Base-by-base conservation (phyloP, 768 basidiomycete species). In the Amanita pallidorosea region DNA sequence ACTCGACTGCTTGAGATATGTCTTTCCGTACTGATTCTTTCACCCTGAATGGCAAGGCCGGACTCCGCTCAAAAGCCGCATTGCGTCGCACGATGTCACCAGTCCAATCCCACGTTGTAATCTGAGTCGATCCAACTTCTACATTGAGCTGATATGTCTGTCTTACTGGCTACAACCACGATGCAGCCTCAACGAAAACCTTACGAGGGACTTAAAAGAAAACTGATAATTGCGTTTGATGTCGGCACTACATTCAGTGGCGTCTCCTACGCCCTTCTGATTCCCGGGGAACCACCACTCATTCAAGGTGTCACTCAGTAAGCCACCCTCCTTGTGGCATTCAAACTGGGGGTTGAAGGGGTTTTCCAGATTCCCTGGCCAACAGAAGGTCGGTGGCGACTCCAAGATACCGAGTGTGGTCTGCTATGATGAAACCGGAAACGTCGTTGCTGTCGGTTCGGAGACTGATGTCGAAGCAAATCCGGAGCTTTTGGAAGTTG, bases 161-260 rank as follows among this genome's bases (percentile, higher is more conserved):
- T 54, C 31, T 33, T 33, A 33, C 4, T 33, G 33, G 33, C 33
- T 33, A 13, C 33, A 33, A 33, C 33, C 33, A 33, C 12, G 13
- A 33, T 13, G 5, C 33, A 33, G 40, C 57, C 18, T 33, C 47
- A 22, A 18, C 36, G 70, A 57, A 56, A 61, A 31, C 65, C 68
- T 2, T 75, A 73, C 61, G 58, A 56, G 25, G 76, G 76, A n/a
- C 20, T 63, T 8, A 52, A 56, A 34, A 66, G 69, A 34, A 70
- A 69, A 54, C 61, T 78, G 5, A 71, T 77, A 5, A 53, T 79
- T 18, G 74, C 74, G 1, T 73, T 79, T 34, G 77, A 79, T 49
- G 58, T 79, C 2, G 77, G 77, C 5, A 79, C 72, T 1, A 77
- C 73, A 1, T 75, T 61, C 42, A 75, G 74, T 31, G 74, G 73